A percentile compares a stretch with the other conserved stretches of the same genome.
Evolutionary conservation across 202 grass and related monocot genomes (phyloP).

Genomic region (Cymbopogon flexuosus): DNA sequence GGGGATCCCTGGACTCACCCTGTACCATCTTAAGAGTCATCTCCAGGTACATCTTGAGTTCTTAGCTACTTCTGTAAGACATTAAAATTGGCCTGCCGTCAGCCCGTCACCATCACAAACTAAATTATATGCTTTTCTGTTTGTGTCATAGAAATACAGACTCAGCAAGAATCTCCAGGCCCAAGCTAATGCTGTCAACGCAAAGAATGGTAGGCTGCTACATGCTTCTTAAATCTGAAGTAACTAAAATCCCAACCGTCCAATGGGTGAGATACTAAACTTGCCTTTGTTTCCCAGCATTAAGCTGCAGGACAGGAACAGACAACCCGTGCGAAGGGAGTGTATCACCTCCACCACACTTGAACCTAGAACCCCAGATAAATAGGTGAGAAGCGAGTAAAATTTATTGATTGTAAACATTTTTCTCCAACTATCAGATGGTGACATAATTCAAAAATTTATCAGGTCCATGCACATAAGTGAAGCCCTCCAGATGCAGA

Average conservation of each 20-base stretch:
- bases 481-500: slow-evolving; percentile 84
- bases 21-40: slow-evolving; percentile 88
- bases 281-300: slow-evolving; percentile 33
- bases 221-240: slow-evolving; percentile 1
- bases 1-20: slow-evolving; percentile 69
- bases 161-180: slow-evolving; percentile 77
- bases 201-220: slow-evolving; percentile 44
- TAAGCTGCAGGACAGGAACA: slow-evolving; percentile 32
- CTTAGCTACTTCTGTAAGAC: background rate
- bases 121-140: slow-evolving; percentile 27
- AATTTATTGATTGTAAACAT: background rate
- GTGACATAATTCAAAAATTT: background rate
- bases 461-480: slow-evolving; percentile 68
- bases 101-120: background rate
- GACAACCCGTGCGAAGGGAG: slow-evolving; percentile 43
- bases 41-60: slow-evolving; percentile 60
- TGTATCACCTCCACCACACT: slow-evolving; percentile 36
- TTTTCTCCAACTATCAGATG: background rate
- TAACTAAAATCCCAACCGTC: background rate
- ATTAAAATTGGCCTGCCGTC: slow-evolving; percentile 21
- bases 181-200: slow-evolving; percentile 43
- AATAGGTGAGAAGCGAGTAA: slow-evolving; percentile 51
- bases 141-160: slow-evolving; percentile 67
- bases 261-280: slow-evolving; percentile 17
- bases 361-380: slow-evolving; percentile 38